These are phyloP conservation scores for Dipteronia dyeriana DNA, from an alignment of 345 rosid genomes.

Conservation along the genomic window DNA sequence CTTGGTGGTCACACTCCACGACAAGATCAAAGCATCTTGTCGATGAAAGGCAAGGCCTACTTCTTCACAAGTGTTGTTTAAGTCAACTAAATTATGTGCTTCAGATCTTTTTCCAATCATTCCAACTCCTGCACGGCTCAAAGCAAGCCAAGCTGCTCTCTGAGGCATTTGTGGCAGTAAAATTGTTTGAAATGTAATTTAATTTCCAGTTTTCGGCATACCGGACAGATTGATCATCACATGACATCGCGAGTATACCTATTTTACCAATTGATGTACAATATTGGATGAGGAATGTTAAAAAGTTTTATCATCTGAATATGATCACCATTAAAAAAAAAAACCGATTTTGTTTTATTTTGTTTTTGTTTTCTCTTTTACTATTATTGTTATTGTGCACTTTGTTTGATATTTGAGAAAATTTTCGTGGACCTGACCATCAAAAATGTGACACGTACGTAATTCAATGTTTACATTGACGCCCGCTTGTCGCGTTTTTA, in stretches of 20 bases:
- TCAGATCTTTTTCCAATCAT: slow-evolving; percentile 2
- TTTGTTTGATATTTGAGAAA: too few relatives aligned
- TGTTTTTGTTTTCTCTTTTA: background rate
- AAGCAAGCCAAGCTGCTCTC: background rate
- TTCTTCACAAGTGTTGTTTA: background rate
- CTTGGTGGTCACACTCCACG: slow-evolving; percentile 80
- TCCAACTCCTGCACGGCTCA: slow-evolving; percentile 13
- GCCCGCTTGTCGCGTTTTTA: too few relatives aligned
- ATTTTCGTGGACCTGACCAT: too few relatives aligned
- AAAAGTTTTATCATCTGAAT: background rate
- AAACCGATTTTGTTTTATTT: background rate
- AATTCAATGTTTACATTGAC: too few relatives aligned
- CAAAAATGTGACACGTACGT: too few relatives aligned
- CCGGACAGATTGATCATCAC: slow-evolving; percentile 7
- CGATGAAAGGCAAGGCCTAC: slow-evolving; percentile 16
- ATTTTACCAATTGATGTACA: background rate
- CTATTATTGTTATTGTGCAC: background rate
- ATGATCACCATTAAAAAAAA: background rate
- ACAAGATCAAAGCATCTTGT: slow-evolving; percentile 61
- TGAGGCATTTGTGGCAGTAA: background rate
- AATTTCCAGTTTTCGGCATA: slow-evolving; percentile 7
- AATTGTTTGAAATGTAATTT: slow-evolving; percentile 7
- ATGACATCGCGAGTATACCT: background rate
- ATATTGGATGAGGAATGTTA: slow-evolving; percentile 18
- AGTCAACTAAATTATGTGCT: slow-evolving; percentile 17